A percentile compares a stretch with the other conserved stretches of the same genome.
Evolutionary conservation across 805 yeast species (phyloP).

Genomic region (Zygotorulaspora danielsina): DNA sequence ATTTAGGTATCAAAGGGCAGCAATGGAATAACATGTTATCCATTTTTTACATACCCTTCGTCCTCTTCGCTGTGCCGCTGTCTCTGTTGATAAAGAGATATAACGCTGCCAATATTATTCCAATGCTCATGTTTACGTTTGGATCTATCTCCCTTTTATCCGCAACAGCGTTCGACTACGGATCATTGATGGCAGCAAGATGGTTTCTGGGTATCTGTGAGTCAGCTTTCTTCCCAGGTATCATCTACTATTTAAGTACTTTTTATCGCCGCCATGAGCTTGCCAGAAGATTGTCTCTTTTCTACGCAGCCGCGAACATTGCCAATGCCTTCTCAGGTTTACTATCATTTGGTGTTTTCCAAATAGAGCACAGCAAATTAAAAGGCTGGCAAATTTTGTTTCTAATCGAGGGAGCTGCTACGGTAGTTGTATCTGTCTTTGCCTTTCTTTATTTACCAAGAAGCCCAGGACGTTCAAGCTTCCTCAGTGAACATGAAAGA

Average conservation of each 20-base stretch:
- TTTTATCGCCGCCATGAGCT: slow-evolving; percentile 39
- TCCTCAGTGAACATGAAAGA: slow-evolving; percentile 40
- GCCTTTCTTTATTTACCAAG: slow-evolving; percentile 41
- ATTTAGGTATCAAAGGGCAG: slow-evolving; percentile 40
- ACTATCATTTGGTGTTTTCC: slow-evolving; percentile 40
- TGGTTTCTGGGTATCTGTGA: slow-evolving; percentile 43
- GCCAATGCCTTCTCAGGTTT: slow-evolving; percentile 38
- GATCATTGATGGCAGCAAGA: slow-evolving; percentile 39
- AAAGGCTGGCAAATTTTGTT: slow-evolving; percentile 49
- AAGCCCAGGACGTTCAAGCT: slow-evolving; percentile 38
- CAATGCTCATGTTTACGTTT: slow-evolving; percentile 43
- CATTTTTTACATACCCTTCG: slow-evolving; percentile 19
- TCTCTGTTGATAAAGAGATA: slow-evolving; percentile 34
- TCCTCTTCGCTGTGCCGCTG: slow-evolving; percentile 42
- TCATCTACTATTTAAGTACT: slow-evolving; percentile 36
- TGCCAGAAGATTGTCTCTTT: slow-evolving; percentile 37
- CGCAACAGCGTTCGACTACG: slow-evolving; percentile 41
- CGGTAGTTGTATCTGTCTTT: slow-evolving; percentile 41
- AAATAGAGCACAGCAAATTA: slow-evolving; percentile 36
- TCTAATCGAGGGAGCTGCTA: slow-evolving; percentile 44
- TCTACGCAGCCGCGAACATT: slow-evolving; percentile 34
- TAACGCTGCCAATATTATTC: slow-evolving; percentile 42
- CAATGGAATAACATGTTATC: slow-evolving; percentile 46
- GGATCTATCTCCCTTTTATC: slow-evolving; percentile 41
- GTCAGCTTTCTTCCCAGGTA: slow-evolving; percentile 42